Base-by-base conservation (phyloP, 2,329 filamentous ascomycete genomes). In the Chrysoporthe cubensis region DNA sequence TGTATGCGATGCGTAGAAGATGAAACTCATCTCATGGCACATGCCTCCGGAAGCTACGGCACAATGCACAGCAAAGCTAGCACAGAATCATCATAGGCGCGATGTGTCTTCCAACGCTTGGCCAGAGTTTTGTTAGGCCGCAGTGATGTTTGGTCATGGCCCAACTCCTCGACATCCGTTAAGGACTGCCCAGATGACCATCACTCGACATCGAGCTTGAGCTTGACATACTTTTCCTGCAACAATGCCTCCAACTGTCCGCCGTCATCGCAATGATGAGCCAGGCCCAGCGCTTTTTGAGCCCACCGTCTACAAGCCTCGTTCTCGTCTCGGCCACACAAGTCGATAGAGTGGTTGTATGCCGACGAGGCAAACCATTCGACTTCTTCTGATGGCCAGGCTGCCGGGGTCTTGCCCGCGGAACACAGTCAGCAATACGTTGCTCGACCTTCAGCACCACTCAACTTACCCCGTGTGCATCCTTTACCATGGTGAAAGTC, bases 291-390 rank as follows among this genome's bases (percentile, higher is more conserved):
- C 4, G 90, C 88, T 72, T 86, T 85, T 7, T 85, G 81, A 1
- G 87, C 86, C 91, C 91, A 94, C 46, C 77, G 75, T 70, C 82
- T 85, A 60, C 88, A 89, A 1, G 79, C 77, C 4, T 81, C 81
- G 66, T 87, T 84, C 34, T 90, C 83, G 1, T 83, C 81, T 1
- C 79, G 80, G 14, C 84, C 82, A 72, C 87, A 88, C n/a, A 87
- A 82, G 73, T 94, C 91, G 5, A 93, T 81, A 0, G 86, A 89
- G 69, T 89, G 88, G 72, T 94, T 94, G 76, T 91, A 93, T 0
- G 86, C 80, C 6, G 84, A 87, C 0, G 87, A 86, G 0, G 88
- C 87, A n/a, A 96, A 84, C 90, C 91, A 96, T 73, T 93, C 89
- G 1, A 94, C 78, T 74, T 96, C 92, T 3, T 86, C 83, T 0